Base-by-base conservation (phyloP, 345 rosid genomes). In the Eucalyptus polybractea region DNA sequence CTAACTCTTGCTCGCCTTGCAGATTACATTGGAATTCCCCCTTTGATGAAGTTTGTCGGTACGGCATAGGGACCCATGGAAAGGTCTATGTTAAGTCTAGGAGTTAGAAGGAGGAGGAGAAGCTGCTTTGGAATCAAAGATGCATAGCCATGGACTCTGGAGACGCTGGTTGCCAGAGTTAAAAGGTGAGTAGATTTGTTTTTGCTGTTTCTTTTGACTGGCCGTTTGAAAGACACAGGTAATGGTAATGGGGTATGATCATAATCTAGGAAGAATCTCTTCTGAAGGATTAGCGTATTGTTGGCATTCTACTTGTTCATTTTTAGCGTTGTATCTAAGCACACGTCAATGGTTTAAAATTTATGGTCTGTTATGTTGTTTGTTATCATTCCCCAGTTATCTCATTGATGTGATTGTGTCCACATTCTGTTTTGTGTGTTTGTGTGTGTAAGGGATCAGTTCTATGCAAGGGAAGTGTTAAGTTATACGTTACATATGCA, bases 281-380 rank as follows among this genome's bases (percentile, higher is more conserved):
- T 54, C 11, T 8, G 25, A 54, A 54, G 27, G 27, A 54, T 54
- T 54, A 8, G 10, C 60, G 0, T 22, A 54, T 22, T 54, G 60
- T 54, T 6, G 1, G 60, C 27, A 22, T 54, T 54, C 60, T 54
- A 22, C 60, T 56, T 56, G 12, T 56, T 56, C 60, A 56, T 22
- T 56, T 56, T 0, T 56, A 56, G 60, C 60, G 0, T 22, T 7
- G 9, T n/a, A 29, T 29, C 9, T 0, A 13, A 65, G 19, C 72
- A n/a, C 72, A 54, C 0, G 60, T 54, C 27, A 54, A 8, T 8
- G 60, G 12, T 54, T 56, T 22, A 56, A 56, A 56, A 24, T 22
- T 56, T 22, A 22, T 22, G 1, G 0, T 56, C 60, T 56, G 1
- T 56, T 56, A 9, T 56, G 27, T 56, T 56, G 27, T 9, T 56